These are phyloP conservation scores for Diplotaxis tenuifolia DNA, from an alignment of 345 rosid species.

Conservation along the genomic window DNA sequence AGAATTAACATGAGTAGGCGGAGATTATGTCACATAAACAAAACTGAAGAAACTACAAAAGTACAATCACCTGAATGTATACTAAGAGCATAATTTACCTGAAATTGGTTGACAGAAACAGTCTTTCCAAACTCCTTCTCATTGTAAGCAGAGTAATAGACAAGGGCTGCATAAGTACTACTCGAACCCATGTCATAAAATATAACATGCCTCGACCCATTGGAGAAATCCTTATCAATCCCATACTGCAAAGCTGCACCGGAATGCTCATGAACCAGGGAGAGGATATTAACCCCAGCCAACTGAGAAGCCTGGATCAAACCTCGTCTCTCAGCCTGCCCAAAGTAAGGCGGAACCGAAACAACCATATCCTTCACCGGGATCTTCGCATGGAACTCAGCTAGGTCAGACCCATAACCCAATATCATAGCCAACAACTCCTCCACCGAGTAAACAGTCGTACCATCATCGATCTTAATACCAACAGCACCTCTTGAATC, in stretches of 20 bases:
- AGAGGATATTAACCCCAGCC: slow-evolving; percentile 87
- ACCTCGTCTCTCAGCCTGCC: slow-evolving; percentile 92
- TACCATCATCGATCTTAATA: slow-evolving; percentile 55
- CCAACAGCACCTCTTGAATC: slow-evolving; percentile 78
- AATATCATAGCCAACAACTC: slow-evolving; percentile 86
- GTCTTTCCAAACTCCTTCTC: slow-evolving; percentile 87
- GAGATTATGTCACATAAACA: neutral
- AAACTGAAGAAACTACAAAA: neutral
- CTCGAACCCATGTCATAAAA: slow-evolving; percentile 97
- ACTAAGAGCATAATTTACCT: slow-evolving; percentile 46
- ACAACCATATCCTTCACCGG: slow-evolving; percentile 71
- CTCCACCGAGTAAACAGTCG: slow-evolving; percentile 58
- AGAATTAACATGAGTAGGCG: neutral
- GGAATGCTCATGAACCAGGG: slow-evolving; percentile 77
- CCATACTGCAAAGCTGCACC: slow-evolving; percentile 99
- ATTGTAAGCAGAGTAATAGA: slow-evolving; percentile 80
- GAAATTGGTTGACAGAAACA: slow-evolving; percentile 82
- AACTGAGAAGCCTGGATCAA: slow-evolving; percentile 82
- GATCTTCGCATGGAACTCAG: slow-evolving; percentile 75
- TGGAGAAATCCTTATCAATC: slow-evolving; percentile 89
- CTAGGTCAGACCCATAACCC: slow-evolving; percentile 62
- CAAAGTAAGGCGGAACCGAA: slow-evolving; percentile 85
- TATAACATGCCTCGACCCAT: slow-evolving; percentile 80
- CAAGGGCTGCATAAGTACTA: slow-evolving; percentile 84
- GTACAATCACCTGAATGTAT: neutral